Conservation (phyloP, 2,329 filamentous ascomycete species). For the Botrytis medusae region DNA sequence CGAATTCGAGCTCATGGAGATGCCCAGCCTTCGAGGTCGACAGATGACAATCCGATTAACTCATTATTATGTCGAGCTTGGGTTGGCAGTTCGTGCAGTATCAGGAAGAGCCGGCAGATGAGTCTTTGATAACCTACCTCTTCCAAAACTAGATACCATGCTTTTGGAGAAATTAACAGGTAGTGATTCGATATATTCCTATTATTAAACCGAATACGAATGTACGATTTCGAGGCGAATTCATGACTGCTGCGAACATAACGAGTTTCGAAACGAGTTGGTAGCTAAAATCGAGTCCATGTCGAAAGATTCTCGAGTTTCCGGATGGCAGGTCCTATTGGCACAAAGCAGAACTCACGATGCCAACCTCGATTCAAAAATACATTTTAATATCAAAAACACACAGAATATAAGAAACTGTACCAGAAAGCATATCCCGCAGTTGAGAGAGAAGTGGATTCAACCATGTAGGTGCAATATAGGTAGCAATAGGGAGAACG, state of each 20-base stretch:
- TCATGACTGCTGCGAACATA: background rate
- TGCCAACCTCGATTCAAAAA: background rate
- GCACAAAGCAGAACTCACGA: background rate
- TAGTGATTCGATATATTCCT: background rate
- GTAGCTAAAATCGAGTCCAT: background rate
- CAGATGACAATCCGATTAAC: background rate
- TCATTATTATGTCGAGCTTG: background rate
- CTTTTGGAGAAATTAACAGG: background rate
- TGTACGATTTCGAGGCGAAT: background rate
- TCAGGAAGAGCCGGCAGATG: background rate
- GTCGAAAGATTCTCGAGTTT: background rate
- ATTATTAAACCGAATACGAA: background rate
- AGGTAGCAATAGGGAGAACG: background rate
- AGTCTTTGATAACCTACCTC: too few species aligned
- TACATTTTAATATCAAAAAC: background rate
- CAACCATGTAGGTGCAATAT: background rate
- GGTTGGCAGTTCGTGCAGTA: background rate
- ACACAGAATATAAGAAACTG: background rate
- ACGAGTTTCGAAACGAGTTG: too few species aligned
- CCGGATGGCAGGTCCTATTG: background rate
- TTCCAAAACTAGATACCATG: background rate
- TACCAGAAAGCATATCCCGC: background rate
- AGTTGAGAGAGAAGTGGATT: fast-evolving
- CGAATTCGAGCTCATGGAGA: background rate
- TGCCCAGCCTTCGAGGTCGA: background rate